phyloP scores from a whole-genome alignment of 805 yeast species.

The Candida sakaeoensis region DNA sequence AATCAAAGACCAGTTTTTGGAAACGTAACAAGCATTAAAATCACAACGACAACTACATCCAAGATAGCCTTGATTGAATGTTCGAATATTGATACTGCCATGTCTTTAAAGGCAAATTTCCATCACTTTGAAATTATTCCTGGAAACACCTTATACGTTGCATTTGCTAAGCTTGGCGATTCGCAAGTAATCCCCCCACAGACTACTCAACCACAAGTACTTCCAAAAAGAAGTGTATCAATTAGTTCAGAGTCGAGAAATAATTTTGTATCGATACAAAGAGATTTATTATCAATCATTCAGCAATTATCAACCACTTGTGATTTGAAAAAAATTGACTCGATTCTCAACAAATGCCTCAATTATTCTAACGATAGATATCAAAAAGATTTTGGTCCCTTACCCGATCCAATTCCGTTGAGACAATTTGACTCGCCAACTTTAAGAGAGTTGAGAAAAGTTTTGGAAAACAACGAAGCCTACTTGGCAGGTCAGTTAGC shows the following conservation, averaged over 20 bases:
- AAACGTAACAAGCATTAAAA: conserved; percentile 17
- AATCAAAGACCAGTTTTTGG: conserved; percentile 14
- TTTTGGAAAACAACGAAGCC: conserved; percentile 33
- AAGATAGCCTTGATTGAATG: conserved; percentile 60
- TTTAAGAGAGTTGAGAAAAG: conserved; percentile 79
- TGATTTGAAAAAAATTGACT: conserved; percentile 37
- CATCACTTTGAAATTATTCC: conserved; percentile 82
- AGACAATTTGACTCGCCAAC: conserved; percentile 86
- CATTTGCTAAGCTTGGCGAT: conserved; percentile 68
- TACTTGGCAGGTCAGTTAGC: background rate
- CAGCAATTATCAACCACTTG: conserved; percentile 17
- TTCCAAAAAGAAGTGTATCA: background rate
- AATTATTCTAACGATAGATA: conserved; percentile 43
- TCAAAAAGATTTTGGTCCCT: conserved; percentile 60
- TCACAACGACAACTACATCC: conserved; percentile 18
- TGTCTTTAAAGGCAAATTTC: conserved; percentile 70
- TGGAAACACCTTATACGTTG: conserved; percentile 71
- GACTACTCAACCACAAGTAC: too few species aligned
- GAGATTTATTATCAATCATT: conserved; percentile 17
- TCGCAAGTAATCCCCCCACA: too few species aligned
- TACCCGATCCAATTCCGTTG: conserved; percentile 66
- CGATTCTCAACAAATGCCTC: conserved; percentile 39
- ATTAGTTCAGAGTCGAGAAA: background rate
- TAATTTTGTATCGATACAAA: conserved; percentile 15
- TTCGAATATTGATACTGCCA: conserved; percentile 66